A percentile compares a stretch with the other conserved stretches of the same genome.
Conservation (phyloP, 257 asterid genomes). For the Craterostigma plantagineum region DNA sequence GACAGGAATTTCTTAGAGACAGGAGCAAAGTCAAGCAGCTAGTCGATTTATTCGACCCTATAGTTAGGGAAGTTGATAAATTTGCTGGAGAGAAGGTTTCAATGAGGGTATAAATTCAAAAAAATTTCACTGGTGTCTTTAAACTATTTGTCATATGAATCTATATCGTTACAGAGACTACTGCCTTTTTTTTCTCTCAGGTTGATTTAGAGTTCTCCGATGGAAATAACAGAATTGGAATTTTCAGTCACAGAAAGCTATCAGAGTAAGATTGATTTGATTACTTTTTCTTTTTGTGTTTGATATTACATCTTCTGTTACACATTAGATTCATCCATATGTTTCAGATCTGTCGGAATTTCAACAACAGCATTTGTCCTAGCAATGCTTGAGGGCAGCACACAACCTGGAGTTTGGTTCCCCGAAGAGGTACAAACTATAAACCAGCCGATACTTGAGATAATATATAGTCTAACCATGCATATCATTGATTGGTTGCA, state of each 20-base stretch:
- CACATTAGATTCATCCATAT: background rate
- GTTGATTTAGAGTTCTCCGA: conserved; percentile 75
- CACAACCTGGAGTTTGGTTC: conserved; percentile 91
- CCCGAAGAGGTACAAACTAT: conserved; percentile 60
- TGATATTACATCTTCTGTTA: background rate
- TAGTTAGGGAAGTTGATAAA: conserved; percentile 54
- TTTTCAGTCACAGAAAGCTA: conserved; percentile 73
- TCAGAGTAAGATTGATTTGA: conserved; percentile 27
- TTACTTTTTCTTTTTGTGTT: background rate
- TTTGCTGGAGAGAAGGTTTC: conserved; percentile 73
- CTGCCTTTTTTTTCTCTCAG: conserved; percentile 18
- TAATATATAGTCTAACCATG: no score
- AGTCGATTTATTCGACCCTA: conserved; percentile 64
- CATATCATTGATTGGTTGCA: no score
- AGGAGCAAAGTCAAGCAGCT: conserved; percentile 62
- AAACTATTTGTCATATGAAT: background rate
- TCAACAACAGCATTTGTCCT: conserved; percentile 68
- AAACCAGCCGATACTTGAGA: no score
- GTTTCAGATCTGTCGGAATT: conserved; percentile 71
- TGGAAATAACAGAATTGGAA: conserved; percentile 57
- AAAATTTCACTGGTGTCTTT: background rate
- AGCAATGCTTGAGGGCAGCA: conserved; percentile 85
- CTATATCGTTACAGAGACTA: background rate
- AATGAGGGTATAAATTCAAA: conserved; percentile 52
- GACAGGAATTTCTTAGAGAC: conserved; percentile 72